phyloP scores from a whole-genome alignment of 2,329 filamentous ascomycete species.

The Penicillium italicum region DNA sequence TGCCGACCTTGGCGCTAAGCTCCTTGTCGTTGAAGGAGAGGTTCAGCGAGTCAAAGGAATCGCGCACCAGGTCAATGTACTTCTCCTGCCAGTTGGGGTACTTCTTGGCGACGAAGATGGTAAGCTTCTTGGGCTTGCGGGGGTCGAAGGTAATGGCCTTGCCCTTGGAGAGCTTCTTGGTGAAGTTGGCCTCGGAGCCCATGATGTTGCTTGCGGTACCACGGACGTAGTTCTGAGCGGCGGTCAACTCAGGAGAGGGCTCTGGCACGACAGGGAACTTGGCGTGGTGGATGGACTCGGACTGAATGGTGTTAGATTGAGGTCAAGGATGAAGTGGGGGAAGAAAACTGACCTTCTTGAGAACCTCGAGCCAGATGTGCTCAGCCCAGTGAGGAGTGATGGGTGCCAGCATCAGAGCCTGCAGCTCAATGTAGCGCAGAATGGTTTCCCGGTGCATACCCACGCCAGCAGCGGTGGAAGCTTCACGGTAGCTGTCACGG shows the following conservation, averaged over 20 bases:
- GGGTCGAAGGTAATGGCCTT: conserved; percentile 83
- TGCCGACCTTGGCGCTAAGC: conserved; percentile 72
- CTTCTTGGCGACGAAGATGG: conserved; percentile 73
- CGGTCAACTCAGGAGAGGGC: conserved; percentile 64
- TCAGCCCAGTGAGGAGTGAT: conserved; percentile 93
- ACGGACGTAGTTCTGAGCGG: conserved; percentile 78
- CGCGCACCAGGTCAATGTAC: conserved; percentile 75
- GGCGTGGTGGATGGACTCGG: conserved; percentile 72
- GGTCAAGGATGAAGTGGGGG: background rate
- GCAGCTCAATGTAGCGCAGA: conserved; percentile 77
- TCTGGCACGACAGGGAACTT: conserved; percentile 68
- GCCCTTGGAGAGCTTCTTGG: conserved; percentile 91
- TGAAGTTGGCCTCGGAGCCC: conserved; percentile 68
- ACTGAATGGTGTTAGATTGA: conserved; percentile 37
- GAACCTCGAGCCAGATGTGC: conserved; percentile 87
- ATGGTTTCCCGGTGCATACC: conserved; percentile 83
- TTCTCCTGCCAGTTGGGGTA: conserved; percentile 91
- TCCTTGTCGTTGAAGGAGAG: conserved; percentile 73
- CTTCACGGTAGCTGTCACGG: conserved; percentile 86
- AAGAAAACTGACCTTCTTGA: conserved; percentile 56
- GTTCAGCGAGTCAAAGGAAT: conserved; percentile 62
- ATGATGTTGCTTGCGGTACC: conserved; percentile 72
- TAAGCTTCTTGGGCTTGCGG: conserved; percentile 86
- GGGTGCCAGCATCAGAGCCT: conserved; percentile 75
- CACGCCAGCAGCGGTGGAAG: conserved; percentile 69